These are phyloP conservation scores for Trapa incisa DNA, from an alignment of 345 rosid genomes.

Conservation along the genomic window DNA sequence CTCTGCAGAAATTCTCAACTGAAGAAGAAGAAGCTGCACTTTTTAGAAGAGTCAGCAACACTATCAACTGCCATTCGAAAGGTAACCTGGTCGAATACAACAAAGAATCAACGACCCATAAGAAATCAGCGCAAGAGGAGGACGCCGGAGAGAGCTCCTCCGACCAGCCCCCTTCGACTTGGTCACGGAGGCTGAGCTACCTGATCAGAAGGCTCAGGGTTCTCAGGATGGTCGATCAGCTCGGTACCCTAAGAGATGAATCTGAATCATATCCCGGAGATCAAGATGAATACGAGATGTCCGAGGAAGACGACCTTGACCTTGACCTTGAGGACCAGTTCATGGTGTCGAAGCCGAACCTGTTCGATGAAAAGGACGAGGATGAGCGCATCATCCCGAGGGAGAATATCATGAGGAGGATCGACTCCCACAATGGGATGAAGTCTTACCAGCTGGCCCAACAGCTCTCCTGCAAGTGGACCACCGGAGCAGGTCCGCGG, in stretches of 20 bases:
- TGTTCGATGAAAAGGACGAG: constrained; percentile 47
- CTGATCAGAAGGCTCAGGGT: constrained; percentile 29
- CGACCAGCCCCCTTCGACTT: constrained; percentile 15
- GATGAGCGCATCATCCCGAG: constrained; percentile 36
- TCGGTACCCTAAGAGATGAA: constrained; percentile 13
- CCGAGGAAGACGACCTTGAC: constrained; percentile 57
- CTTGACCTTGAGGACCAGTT: constrained; percentile 29
- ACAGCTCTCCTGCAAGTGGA: constrained; percentile 64
- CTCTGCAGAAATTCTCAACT: constrained; percentile 45
- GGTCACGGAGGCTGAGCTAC: constrained; percentile 19
- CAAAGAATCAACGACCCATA: constrained; percentile 11
- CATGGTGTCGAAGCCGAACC: constrained; percentile 41
- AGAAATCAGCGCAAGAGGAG: constrained; percentile 7
- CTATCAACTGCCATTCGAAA: constrained; percentile 14
- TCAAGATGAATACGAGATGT: constrained; percentile 55
- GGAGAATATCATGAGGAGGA: constrained; percentile 64
- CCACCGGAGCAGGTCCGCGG: constrained; percentile 87
- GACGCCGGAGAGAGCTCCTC: constrained; percentile 12
- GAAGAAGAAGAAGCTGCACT: constrained; percentile 43
- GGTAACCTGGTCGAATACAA: constrained; percentile 14
- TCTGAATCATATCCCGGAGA: constrained; percentile 10
- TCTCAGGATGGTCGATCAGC: constrained; percentile 16
- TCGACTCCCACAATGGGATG: constrained; percentile 65
- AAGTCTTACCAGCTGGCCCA: constrained; percentile 69
- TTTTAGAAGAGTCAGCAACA: constrained; percentile 13